These are phyloP conservation scores for Colletotrichum godetiae DNA, from an alignment of 2,329 filamentous ascomycete species.

Conservation along the genomic window DNA sequence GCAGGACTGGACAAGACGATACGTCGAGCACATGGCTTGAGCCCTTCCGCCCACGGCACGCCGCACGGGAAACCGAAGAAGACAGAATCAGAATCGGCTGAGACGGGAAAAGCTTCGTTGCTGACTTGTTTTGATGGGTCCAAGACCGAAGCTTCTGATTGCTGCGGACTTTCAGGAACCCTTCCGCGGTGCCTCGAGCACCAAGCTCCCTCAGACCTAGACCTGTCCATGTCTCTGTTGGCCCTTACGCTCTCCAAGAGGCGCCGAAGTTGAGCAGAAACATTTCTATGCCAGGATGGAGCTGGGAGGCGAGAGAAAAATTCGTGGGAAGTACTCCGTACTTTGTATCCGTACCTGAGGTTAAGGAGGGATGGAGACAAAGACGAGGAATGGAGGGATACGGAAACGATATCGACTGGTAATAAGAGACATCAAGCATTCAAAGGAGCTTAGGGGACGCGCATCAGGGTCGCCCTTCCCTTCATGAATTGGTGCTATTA, in stretches of 20 bases:
- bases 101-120: slow-evolving; percentile 25
- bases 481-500: background rate
- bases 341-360: too few species aligned
- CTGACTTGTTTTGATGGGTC: slow-evolving; percentile 33
- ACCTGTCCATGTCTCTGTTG: slow-evolving; percentile 27
- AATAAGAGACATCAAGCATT: background rate
- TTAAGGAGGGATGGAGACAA: background rate
- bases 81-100: slow-evolving; percentile 11
- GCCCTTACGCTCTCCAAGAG: background rate
- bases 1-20: background rate
- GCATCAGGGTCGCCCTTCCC: slow-evolving; percentile 20
- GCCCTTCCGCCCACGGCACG: background rate
- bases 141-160: slow-evolving; percentile 27
- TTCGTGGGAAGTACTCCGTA: background rate
- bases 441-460: background rate
- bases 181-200: slow-evolving; percentile 33
- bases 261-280: slow-evolving; percentile 28
- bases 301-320: slow-evolving; percentile 15
- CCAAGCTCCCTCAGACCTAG: slow-evolving; percentile 23
- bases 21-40: background rate
- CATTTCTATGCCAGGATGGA: slow-evolving; percentile 27
- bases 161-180: slow-evolving; percentile 28
- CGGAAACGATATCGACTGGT: background rate
- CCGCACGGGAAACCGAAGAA: background rate
- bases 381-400: background rate